phyloP scores from a whole-genome alignment of 1,284 basidiomycete species.

The Sanguinoderma infundibulare region DNA sequence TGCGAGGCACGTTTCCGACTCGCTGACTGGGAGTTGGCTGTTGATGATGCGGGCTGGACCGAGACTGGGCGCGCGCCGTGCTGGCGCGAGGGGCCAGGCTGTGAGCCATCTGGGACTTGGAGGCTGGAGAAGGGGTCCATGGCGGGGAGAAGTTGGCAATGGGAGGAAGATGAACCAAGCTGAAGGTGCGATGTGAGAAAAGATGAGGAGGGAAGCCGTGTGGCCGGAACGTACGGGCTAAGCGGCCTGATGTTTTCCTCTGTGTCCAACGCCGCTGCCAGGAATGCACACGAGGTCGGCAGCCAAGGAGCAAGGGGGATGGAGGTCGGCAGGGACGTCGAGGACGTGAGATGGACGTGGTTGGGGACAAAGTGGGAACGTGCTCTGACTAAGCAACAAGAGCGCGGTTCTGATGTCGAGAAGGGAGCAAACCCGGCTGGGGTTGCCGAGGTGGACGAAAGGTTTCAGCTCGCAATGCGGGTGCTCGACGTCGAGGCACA shows the following conservation, averaged over 20 bases:
- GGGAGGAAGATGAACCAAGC: conserved; percentile 22
- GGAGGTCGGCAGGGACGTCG: neutral
- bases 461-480: neutral
- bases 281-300: conserved; percentile 6
- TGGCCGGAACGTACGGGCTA: conserved; percentile 20
- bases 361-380: conserved; percentile 22
- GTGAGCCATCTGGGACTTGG: conserved; percentile 50
- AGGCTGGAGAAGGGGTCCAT: conserved; percentile 41
- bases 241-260: conserved; percentile 18
- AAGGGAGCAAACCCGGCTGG: no score
- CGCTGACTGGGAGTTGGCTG: conserved; percentile 40
- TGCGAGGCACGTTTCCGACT: conserved; percentile 57
- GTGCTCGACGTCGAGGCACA: conserved; percentile 12
- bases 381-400: conserved; percentile 23
- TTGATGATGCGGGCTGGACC: conserved; percentile 44
- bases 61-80: conserved; percentile 47
- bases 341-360: conserved; percentile 15
- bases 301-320: neutral
- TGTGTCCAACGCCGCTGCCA: conserved; percentile 7
- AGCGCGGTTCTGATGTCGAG: neutral
- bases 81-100: conserved; percentile 51
- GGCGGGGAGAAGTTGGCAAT: conserved; percentile 9
- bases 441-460: neutral
- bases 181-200: conserved; percentile 25
- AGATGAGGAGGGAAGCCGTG: conserved; percentile 24